Base-by-base conservation (phyloP, 495 filamentous ascomycete genomes). In the Staphylotrichum longicolle region DNA sequence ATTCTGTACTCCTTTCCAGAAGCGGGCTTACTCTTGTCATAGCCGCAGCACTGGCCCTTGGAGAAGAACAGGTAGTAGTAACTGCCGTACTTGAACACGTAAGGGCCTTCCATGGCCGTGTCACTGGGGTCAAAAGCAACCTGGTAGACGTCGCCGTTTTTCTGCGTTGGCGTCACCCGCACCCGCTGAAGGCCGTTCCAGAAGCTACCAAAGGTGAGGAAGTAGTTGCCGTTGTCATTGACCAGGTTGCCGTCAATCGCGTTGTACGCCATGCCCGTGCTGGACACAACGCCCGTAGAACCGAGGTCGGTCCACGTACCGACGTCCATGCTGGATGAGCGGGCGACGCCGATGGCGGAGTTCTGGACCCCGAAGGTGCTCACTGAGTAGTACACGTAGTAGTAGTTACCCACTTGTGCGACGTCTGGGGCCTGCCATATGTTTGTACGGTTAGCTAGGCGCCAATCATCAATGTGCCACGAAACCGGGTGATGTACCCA, bases 311-410 rank as follows among this genome's bases (percentile, higher is more conserved):
- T 77, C 79, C 88, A 92, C 33, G 78, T 80, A 42, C 83, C 85
- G 0, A 73, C 66, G 30, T 88, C 82, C 71, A 91, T 72, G 49
- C 74, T 83, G 5, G 75, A 69, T 10, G 83, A 87, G n/a, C 82
- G 86, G 50, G 88, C 89, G 15, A 90, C 77, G 32, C 87, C 88
- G 57, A 90, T 89, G 63, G 83, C 77, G 2, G 80, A 85, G 71
- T 78, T 75, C 56, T 86, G 83, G 4, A 79, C 83, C 30, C 89
- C 88, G 57, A 88, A 86, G 34, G 79, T 77, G 41, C 80, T 84
- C 50, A 90, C 81, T 1, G 84, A 77, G 72, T 91, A 93, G 80
- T 89, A 91, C 63, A 89, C 78, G 68, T 88, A 86, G 75, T 91
- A 91, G 0, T 74, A 77, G 12, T 70, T 70, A 44, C 78, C 79